Evolutionary conservation across 2,329 filamentous ascomycete genomes (phyloP).

Genomic region (Nothophoma quercina): DNA sequence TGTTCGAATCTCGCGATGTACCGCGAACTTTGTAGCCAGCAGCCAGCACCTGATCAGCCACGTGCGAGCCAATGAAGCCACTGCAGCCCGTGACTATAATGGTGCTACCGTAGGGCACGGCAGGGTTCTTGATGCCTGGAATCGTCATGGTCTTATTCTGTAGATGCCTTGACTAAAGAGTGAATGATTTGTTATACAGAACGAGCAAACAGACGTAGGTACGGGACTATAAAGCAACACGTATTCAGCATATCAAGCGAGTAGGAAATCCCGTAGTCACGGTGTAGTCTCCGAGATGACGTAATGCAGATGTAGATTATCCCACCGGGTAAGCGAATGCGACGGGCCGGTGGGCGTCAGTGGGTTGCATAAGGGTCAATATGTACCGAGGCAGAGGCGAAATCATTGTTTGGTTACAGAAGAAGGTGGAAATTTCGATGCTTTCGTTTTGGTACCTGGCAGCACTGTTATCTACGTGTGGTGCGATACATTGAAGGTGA

Average conservation of each 20-base stretch:
- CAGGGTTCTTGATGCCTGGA: constrained; percentile 24
- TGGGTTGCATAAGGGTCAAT: too few relatives aligned
- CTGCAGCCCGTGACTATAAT: constrained; percentile 49
- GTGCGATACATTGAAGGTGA: constrained; percentile 5
- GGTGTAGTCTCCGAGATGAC: constrained; percentile 14
- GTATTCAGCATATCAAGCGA: too few relatives aligned
- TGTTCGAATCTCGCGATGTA: constrained; percentile 39
- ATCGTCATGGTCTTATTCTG: constrained; percentile 1
- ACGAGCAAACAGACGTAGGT: too few relatives aligned
- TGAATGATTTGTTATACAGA: too few relatives aligned
- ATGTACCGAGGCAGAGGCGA: too few relatives aligned
- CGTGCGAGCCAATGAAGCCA: constrained; percentile 45
- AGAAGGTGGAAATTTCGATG: constrained; percentile 1
- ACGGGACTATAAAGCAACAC: too few relatives aligned
- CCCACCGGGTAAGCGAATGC: constrained; percentile 4
- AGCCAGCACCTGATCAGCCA: constrained; percentile 41
- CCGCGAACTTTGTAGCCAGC: constrained; percentile 48
- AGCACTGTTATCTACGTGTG: constrained; percentile 16
- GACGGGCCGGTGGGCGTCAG: background rate
- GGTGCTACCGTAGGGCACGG: constrained; percentile 32
- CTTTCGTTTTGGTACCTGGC: constrained; percentile 16
- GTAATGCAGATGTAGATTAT: constrained; percentile 2
- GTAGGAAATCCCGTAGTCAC: background rate
- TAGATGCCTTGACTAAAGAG: too few relatives aligned
- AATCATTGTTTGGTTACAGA: background rate